Conservation (phyloP, 2,329 filamentous ascomycete species). For the Didymella segeticola region DNA sequence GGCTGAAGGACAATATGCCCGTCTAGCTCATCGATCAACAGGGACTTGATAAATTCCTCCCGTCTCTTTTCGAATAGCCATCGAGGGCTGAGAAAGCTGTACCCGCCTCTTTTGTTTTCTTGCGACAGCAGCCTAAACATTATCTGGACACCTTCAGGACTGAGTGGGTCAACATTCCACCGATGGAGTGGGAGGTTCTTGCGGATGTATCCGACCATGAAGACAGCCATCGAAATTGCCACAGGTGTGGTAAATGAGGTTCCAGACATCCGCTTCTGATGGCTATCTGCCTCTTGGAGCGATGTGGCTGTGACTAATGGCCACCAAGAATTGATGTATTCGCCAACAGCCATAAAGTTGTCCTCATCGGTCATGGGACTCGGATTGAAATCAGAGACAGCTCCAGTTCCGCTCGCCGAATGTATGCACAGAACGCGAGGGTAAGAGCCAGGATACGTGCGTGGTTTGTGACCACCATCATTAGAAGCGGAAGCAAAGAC, state of each 20-base stretch:
- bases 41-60: neutral
- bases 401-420: neutral
- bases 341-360: neutral
- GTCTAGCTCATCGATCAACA: neutral
- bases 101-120: neutral
- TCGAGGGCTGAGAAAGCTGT: neutral
- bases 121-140: neutral
- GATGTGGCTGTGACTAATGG: neutral
- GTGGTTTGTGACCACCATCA: neutral
- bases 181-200: neutral
- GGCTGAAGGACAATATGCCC: too few species aligned
- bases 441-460: neutral
- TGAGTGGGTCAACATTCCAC: neutral
- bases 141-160: neutral
- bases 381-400: neutral
- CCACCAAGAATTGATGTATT: neutral
- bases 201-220: neutral
- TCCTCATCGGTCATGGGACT: neutral
- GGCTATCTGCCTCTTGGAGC: neutral
- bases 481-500: neutral
- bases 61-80: neutral
- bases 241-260: neutral
- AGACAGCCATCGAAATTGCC: neutral
- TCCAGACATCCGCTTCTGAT: neutral
- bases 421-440: neutral